Evolutionary conservation across 345 rosid genomes (phyloP), one percentile per base, ranked within the genome.

Genomic region (Citrus australasica): DNA sequence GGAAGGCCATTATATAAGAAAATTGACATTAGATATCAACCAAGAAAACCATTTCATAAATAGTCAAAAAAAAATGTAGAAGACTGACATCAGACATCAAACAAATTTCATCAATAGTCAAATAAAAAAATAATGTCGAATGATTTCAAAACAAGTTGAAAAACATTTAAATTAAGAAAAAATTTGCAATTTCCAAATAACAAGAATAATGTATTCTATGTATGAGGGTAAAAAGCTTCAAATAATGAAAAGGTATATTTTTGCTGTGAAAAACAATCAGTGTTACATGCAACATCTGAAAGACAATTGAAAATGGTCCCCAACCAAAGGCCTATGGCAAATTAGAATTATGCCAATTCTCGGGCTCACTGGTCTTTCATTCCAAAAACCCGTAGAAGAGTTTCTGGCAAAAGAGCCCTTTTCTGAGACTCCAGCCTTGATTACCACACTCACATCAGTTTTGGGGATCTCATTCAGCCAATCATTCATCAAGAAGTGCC

Each of bases 321-420:
- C 75, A 63, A 90, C 86, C 90, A 87, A 80, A 88, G 90, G 93
- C 93, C 89, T 87, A 86, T 87, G 88, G 85, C 93, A 85, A 46
- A 46, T 78, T 25, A 48, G n/a, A 22, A 17, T 6, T 59, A 78
- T 75, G 86, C 87, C 92, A 88, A 90, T 80, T 88, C 92, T 87
- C 88, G 38, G 79, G 89, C 88, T 87, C 89, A 62, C 42, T 27
- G 27, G 90, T 88, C 75, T 86, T 85, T 69, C 90, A 71, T 82
- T 38, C 84, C 90, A 86, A 80, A 81, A 64, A 32, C 82, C 82
- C 73, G 7, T 32, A 4, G 0, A 5, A 11, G 79, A 85, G 81
- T 22, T 72, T 68, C 63, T 48, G 83, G 81, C 58, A 81, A 76
- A 75, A 75, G 89, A 79, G 83, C 88, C 78, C 73, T 69, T 53